phyloP scores from a whole-genome alignment of 345 rosid genomes.

The Boechera retrofracta region DNA sequence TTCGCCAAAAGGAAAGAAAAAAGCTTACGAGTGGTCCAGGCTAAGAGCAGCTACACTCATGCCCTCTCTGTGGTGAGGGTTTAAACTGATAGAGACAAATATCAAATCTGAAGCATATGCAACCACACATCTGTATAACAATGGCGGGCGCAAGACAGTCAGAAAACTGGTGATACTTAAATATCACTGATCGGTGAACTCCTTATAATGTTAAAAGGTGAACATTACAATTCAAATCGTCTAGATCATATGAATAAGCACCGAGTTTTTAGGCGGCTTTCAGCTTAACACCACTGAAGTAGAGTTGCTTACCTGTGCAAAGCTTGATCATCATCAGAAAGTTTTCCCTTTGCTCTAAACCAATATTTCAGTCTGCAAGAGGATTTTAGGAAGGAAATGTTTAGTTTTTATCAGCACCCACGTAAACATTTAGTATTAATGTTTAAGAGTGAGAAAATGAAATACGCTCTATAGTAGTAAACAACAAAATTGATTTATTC shows the following conservation, averaged over 20 bases:
- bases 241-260: not conserved
- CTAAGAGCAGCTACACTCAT: conserved; percentile 65
- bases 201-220: conserved; percentile 2
- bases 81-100: conserved; percentile 68
- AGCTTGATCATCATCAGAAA: conserved; percentile 90
- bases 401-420: conserved; percentile 2
- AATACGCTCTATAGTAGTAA: not conserved
- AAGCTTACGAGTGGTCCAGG: conserved; percentile 89
- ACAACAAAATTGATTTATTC: conserved; percentile 6
- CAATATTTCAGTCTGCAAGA: conserved; percentile 75
- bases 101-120: conserved; percentile 91
- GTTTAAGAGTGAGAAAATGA: not conserved
- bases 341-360: conserved; percentile 90
- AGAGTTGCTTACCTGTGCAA: conserved; percentile 70
- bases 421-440: not conserved
- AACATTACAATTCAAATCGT: not conserved
- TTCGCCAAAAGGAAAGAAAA: conserved; percentile 18
- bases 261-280: not conserved
- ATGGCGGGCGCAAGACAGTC: not conserved
- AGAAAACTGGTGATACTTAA: conserved; percentile 3
- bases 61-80: conserved; percentile 77
- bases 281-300: conserved; percentile 5
- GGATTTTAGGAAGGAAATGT: not conserved
- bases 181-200: not conserved
- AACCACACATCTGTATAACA: conserved; percentile 73